A percentile compares a stretch with the other conserved stretches of the same genome.
Evolutionary conservation across 2,329 filamentous ascomycete species (phyloP).

Genomic region (Corniculantispora saksenae): DNA sequence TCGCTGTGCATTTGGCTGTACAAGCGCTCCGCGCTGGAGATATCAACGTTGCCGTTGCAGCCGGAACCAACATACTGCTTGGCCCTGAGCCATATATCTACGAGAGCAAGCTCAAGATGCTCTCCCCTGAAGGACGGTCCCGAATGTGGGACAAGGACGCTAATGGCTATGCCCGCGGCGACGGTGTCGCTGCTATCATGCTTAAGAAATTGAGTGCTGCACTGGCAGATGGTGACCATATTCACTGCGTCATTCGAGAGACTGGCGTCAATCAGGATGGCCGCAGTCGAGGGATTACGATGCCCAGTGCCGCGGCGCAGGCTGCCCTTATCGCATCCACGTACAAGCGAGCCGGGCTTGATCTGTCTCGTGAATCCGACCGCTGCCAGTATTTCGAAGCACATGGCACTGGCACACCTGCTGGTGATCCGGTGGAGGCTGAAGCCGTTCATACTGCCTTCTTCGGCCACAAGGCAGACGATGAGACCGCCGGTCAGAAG

Average conservation of each 20-base stretch:
- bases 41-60: slow-evolving; percentile 41
- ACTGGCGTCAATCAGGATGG: slow-evolving; percentile 55
- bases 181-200: slow-evolving; percentile 48
- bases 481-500: no score
- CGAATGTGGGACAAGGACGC: slow-evolving; percentile 36
- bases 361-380: no score
- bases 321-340: no score
- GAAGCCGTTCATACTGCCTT: slow-evolving; percentile 36
- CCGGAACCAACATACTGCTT: slow-evolving; percentile 27
- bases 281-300: slow-evolving; percentile 53
- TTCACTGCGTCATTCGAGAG: slow-evolving; percentile 50
- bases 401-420: slow-evolving; percentile 32
- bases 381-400: slow-evolving; percentile 41
- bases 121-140: not conserved
- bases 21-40: slow-evolving; percentile 26
- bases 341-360: no score
- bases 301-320: slow-evolving; percentile 41
- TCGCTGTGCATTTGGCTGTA: slow-evolving; percentile 34
- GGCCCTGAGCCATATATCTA: slow-evolving; percentile 13
- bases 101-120: not conserved
- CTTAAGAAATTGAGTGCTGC: slow-evolving; percentile 49
- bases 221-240: slow-evolving; percentile 51
- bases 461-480: not conserved
- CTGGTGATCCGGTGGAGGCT: slow-evolving; percentile 50
- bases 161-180: slow-evolving; percentile 53